Percentiles rank a stretch among this genome's conserved stretches.
Conservation (phyloP, 2,329 filamentous ascomycete genomes). For the Elsinoe fawcettii region DNA sequence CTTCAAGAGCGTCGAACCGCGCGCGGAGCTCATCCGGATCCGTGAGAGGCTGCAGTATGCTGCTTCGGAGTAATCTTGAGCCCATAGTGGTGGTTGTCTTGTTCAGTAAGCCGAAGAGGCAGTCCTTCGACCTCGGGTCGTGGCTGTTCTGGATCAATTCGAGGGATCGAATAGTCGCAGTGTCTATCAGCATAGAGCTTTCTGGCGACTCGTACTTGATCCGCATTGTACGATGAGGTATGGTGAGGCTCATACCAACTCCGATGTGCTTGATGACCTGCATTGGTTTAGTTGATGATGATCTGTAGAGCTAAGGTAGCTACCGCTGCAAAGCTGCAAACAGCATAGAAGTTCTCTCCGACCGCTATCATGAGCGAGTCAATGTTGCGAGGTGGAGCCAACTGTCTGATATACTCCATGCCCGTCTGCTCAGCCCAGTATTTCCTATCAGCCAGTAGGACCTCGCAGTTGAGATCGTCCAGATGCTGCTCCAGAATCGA, state of each 20-base stretch:
- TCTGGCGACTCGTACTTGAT: slow-evolving; percentile 83
- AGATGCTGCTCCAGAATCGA: slow-evolving; percentile 67
- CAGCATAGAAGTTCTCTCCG: slow-evolving; percentile 76
- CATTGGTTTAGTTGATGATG: not conserved
- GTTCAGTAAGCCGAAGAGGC: slow-evolving; percentile 77
- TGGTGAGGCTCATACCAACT: slow-evolving; percentile 57
- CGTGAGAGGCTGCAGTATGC: slow-evolving; percentile 82
- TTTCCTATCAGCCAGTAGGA: slow-evolving; percentile 62
- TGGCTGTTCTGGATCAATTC: slow-evolving; percentile 86
- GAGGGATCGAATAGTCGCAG: slow-evolving; percentile 75
- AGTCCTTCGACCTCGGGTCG: slow-evolving; percentile 68
- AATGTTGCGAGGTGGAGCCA: slow-evolving; percentile 74
- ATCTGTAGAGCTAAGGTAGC: not conserved
- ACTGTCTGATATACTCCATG: slow-evolving; percentile 65
- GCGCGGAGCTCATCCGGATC: slow-evolving; percentile 57
- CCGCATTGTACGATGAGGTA: slow-evolving; percentile 70
- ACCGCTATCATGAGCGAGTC: slow-evolving; percentile 73
- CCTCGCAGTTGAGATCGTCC: slow-evolving; percentile 47
- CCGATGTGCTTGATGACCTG: slow-evolving; percentile 79
- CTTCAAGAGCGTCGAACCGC: slow-evolving; percentile 75
- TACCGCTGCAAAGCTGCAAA: slow-evolving; percentile 80
- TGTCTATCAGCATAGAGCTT: slow-evolving; percentile 91
- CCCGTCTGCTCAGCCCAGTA: slow-evolving; percentile 78
- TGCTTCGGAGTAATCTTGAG: slow-evolving; percentile 70
- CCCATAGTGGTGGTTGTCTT: slow-evolving; percentile 86